Evolutionary conservation across 768 basidiomycete genomes (phyloP), one percentile per base, ranked within the genome.

Genomic region (Boletus rubroflammeus): DNA sequence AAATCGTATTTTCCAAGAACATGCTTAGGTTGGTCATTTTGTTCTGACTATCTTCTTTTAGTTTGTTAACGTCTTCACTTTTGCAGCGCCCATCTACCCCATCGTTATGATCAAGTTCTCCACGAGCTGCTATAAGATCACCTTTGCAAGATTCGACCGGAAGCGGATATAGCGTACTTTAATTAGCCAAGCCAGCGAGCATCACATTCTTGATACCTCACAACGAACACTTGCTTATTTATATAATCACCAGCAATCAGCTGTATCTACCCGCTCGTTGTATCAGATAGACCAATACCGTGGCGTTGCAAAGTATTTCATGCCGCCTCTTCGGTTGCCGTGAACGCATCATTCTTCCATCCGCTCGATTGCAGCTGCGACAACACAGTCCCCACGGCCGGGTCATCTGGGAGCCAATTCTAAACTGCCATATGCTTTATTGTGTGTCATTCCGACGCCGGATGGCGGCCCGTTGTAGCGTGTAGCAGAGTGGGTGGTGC

Each of bases 1-100:
- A 93, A 69, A 82, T 93, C 53, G 81, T 91, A 6, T 93, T 93
- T 71, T 82, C 89, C 32, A 78, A 78, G 67, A 86, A 89, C 65
- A 93, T 93, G 91, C 74, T 93, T 56, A 85, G 82, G 88, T 86
- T 58, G 34, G 80, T 72, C 10, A 14, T 25, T 19, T 57, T 57
- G 46, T 13, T 39, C 40, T 28, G 40, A n/a, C 10, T 14, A 1
- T 43, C 8, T 36, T 44, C 26, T 36, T 47, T 35, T 35, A 7
- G 17, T 53, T 42, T 21, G 39, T 31, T 45, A 5, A 47, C 14
- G 8, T 59, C 64, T 47, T 39, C 23, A 14, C 32, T 40, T 35
- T 31, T 54, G 26, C 58, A 86, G 85, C 62, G 82, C 88, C 10
- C 89, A 91, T 66, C 72, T 90, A 72, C 88, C 90, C 21, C 84